These are phyloP conservation scores for Infundibulicybe gibba DNA, from an alignment of 768 basidiomycete genomes.

Conservation along the genomic window DNA sequence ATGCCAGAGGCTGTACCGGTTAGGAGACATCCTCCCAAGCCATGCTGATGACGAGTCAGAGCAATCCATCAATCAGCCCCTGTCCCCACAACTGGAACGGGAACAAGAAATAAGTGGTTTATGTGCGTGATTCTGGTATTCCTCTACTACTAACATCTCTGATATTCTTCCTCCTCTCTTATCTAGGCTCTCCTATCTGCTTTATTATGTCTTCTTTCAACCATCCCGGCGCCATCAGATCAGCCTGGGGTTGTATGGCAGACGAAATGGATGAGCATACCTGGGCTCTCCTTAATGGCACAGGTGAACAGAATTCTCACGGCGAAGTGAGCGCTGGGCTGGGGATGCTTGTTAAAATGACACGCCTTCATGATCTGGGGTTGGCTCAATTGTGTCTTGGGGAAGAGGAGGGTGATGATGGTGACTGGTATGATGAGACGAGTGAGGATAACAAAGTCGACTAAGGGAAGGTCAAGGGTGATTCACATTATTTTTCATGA, in stretches of 20 bases:
- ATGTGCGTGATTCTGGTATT: slow-evolving; percentile 42
- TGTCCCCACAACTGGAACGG: slow-evolving; percentile 36
- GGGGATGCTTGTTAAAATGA: slow-evolving; percentile 72
- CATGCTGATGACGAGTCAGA: slow-evolving; percentile 27
- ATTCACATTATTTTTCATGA: too few species aligned
- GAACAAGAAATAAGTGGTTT: slow-evolving; percentile 77
- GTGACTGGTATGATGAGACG: neutral
- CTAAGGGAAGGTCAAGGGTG: too few species aligned
- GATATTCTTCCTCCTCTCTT: neutral
- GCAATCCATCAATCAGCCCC: slow-evolving; percentile 11
- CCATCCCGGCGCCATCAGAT: slow-evolving; percentile 59
- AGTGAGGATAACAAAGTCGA: too few species aligned
- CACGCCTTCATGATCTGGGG: slow-evolving; percentile 69
- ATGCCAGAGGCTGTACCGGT: slow-evolving; percentile 66
- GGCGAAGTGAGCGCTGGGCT: slow-evolving; percentile 34
- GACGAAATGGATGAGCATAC: slow-evolving; percentile 66
- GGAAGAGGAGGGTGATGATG: slow-evolving; percentile 13
- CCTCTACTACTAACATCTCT: neutral
- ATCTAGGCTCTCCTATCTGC: slow-evolving; percentile 71
- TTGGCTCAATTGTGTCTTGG: slow-evolving; percentile 60
- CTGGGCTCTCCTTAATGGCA: slow-evolving; percentile 57
- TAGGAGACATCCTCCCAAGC: slow-evolving; percentile 63
- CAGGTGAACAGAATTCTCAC: slow-evolving; percentile 31
- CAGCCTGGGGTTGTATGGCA: slow-evolving; percentile 64
- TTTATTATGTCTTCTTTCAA: slow-evolving; percentile 70